These are phyloP conservation scores for Cetradonia linearis DNA, from an alignment of 495 filamentous ascomycete genomes.

Conservation along the genomic window DNA sequence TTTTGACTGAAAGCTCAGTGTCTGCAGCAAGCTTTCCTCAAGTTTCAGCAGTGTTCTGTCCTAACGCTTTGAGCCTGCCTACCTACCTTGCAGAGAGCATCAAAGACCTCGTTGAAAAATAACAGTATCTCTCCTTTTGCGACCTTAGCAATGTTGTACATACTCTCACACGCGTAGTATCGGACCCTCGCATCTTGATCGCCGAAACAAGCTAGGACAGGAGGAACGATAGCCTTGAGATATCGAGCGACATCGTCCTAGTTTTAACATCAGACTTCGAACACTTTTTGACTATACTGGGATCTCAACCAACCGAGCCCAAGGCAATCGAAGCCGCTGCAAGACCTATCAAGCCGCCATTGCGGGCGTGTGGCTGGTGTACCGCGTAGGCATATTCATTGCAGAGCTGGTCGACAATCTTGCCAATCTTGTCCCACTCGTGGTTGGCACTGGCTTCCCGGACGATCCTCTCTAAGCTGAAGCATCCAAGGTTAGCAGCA, in stretches of 20 bases:
- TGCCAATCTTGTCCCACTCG: conserved; percentile 67
- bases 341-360: conserved; percentile 92
- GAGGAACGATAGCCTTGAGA: conserved; percentile 85
- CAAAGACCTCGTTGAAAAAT: conserved; percentile 98
- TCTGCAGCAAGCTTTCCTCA: conserved; percentile 74
- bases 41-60: conserved; percentile 13
- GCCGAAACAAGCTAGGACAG: conserved; percentile 95
- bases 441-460: conserved; percentile 68
- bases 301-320: conserved; percentile 58
- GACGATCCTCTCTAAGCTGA: conserved; percentile 80
- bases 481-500: conserved; percentile 19
- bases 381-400: conserved; percentile 97
- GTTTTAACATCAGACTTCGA: conserved; percentile 23
- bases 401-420: conserved; percentile 89
- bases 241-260: conserved; percentile 83
- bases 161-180: conserved; percentile 99
- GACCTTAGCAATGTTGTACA: conserved; percentile 99
- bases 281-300: not conserved
- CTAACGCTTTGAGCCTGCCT: conserved; percentile 18
- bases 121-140: conserved; percentile 93
- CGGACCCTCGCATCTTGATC: conserved; percentile 97
- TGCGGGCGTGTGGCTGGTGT: conserved; percentile 92
- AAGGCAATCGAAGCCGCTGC: conserved; percentile 95
- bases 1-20: conserved; percentile 93
- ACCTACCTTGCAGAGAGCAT: conserved; percentile 98